These are phyloP conservation scores for Penicillium bovifimosum DNA, from an alignment of 495 filamentous ascomycete species.

Conservation along the genomic window DNA sequence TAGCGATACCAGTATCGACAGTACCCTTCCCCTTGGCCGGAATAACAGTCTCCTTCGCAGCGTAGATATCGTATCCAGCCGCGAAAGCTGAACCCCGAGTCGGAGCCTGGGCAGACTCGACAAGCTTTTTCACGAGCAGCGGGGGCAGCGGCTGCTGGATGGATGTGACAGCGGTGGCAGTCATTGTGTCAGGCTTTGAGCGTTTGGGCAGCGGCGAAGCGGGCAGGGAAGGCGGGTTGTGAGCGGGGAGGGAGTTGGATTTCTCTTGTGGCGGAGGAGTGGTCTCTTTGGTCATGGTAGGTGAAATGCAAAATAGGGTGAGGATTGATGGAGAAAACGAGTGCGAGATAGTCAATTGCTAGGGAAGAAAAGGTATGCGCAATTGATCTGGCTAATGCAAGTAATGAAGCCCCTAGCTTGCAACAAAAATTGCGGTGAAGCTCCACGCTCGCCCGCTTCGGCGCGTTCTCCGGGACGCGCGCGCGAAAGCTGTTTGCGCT, in stretches of 20 bases:
- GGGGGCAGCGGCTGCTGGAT: slow-evolving; percentile 47
- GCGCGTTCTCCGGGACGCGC: slow-evolving; percentile 31
- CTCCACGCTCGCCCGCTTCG: slow-evolving; percentile 23
- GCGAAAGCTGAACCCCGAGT: slow-evolving; percentile 85
- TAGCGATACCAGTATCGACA: slow-evolving; percentile 83
- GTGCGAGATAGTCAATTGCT: neutral
- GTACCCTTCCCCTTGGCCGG: slow-evolving; percentile 77
- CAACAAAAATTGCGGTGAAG: slow-evolving; percentile 22
- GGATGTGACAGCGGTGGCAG: slow-evolving; percentile 31
- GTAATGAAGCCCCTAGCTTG: neutral
- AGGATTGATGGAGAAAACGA: neutral
- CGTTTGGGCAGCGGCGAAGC: slow-evolving; percentile 62
- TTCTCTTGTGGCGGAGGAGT: slow-evolving; percentile 30
- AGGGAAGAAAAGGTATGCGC: neutral
- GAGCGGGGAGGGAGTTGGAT: slow-evolving; percentile 22
- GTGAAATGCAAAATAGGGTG: neutral
- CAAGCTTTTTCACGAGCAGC: slow-evolving; percentile 82
- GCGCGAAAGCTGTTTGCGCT: slow-evolving; percentile 16
- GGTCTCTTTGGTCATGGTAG: slow-evolving; percentile 52
- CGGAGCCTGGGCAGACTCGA: slow-evolving; percentile 63
- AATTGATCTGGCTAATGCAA: neutral
- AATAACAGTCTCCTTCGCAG: slow-evolving; percentile 64
- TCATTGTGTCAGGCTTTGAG: slow-evolving; percentile 39
- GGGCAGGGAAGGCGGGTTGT: slow-evolving; percentile 53
- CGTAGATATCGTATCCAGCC: slow-evolving; percentile 90